Conservation (phyloP, 148 eudicot species). For the Vaccinium corymbosum region DNA sequence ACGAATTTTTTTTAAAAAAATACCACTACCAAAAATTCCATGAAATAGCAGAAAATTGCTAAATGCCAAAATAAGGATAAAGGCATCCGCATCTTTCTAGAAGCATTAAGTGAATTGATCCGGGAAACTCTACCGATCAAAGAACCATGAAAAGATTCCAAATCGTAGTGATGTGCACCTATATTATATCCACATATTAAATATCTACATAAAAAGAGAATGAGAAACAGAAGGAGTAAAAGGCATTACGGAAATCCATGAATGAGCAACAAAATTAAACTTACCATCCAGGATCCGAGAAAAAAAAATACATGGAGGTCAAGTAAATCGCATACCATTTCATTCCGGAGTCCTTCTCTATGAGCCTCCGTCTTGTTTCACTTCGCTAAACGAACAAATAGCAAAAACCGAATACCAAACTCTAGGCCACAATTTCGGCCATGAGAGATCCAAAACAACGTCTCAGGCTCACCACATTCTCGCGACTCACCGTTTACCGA, state of each 20-base stretch:
- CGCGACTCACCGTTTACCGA: slow-evolving; percentile 23
- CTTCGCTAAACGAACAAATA: slow-evolving; percentile 3
- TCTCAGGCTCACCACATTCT: slow-evolving; percentile 56
- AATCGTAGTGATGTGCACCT: background rate
- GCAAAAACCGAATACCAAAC: slow-evolving; percentile 20
- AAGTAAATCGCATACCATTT: slow-evolving; percentile 49
- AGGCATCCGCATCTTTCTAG: background rate
- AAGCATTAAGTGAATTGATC: background rate
- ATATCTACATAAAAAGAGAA: background rate
- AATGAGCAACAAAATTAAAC: slow-evolving; percentile 11
- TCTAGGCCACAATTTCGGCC: slow-evolving; percentile 52
- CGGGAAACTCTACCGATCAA: background rate
- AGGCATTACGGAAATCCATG: slow-evolving; percentile 2
- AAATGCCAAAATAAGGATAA: background rate
- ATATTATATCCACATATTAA: background rate
- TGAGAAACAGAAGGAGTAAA: background rate
- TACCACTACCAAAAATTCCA: background rate
- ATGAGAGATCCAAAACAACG: slow-evolving; percentile 19
- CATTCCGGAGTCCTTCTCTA: slow-evolving; percentile 46
- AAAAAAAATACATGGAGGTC: background rate
- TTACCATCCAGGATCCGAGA: slow-evolving; percentile 21
- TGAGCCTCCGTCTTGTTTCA: slow-evolving; percentile 48
- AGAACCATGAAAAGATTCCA: background rate
- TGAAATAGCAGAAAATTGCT: background rate
- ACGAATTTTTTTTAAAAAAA: background rate